Evolutionary conservation across 768 basidiomycete species (phyloP).

Genomic region (Lactarius psammicola): DNA sequence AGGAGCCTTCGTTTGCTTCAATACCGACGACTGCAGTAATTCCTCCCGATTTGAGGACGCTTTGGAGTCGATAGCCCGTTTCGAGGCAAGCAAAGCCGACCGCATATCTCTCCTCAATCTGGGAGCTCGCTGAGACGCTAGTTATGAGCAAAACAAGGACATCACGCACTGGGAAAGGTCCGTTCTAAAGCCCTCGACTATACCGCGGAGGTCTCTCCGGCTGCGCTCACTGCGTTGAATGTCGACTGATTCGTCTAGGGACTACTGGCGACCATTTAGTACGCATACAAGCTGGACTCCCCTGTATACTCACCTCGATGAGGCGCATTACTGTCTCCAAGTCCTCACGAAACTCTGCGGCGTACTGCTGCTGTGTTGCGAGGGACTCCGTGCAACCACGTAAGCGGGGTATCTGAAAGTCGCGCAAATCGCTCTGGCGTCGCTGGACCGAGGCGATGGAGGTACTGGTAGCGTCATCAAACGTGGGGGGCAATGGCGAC

Average conservation of each 20-base stretch:
- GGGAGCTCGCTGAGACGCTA: constrained; percentile 7
- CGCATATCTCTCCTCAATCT: constrained; percentile 66
- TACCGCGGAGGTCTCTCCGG: constrained; percentile 46
- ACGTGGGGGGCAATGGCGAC: constrained; percentile 58
- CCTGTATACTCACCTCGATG: constrained; percentile 54
- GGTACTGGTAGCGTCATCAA: constrained; percentile 50
- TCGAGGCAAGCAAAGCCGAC: constrained; percentile 69
- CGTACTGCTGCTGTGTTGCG: constrained; percentile 65
- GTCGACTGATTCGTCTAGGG: constrained; percentile 65
- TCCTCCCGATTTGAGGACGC: constrained; percentile 64
- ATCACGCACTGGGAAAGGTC: constrained; percentile 53
- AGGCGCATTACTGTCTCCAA: constrained; percentile 58
- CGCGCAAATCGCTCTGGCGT: constrained; percentile 57
- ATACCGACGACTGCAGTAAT: constrained; percentile 53
- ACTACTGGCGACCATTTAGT: constrained; percentile 53
- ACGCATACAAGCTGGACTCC: constrained; percentile 23
- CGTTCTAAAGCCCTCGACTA: constrained; percentile 50
- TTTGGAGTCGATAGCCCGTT: constrained; percentile 64
- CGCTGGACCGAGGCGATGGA: constrained; percentile 55
- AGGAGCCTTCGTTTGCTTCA: constrained; percentile 46
- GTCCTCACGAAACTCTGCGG: constrained; percentile 75
- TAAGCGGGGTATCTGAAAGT: constrained; percentile 76
- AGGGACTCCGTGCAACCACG: constrained; percentile 67
- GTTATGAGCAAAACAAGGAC: constrained; percentile 18
- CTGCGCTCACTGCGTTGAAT: constrained; percentile 63